Percentiles rank a stretch among this genome's conserved stretches.
phyloP scores from a whole-genome alignment of 164 flowering plant genomes.

The Protea cynaroides region DNA sequence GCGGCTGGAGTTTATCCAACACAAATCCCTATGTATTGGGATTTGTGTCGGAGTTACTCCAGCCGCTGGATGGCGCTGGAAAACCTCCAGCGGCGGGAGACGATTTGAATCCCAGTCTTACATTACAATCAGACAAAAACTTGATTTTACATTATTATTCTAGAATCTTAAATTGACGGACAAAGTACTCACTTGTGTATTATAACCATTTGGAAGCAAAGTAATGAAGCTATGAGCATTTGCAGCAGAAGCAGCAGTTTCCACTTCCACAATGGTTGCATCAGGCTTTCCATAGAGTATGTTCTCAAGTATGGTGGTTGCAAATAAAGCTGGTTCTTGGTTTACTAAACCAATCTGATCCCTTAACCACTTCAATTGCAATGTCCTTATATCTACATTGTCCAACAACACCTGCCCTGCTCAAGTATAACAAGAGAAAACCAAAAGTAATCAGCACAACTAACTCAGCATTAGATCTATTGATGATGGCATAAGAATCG shows the following conservation, averaged over 20 bases:
- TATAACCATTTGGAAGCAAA: constrained; percentile 81
- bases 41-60: no score
- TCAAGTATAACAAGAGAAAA: neutral
- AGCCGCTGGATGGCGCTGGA: no score
- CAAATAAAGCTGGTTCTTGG: constrained; percentile 97
- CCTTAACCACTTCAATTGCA: constrained; percentile 77
- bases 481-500: no score
- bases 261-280: constrained; percentile 80
- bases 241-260: constrained; percentile 86
- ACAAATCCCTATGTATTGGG: no score
- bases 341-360: constrained; percentile 94
- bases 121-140: no score
- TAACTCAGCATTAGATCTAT: neutral
- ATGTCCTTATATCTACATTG: constrained; percentile 67
- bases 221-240: constrained; percentile 92
- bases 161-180: no score
- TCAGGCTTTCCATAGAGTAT: constrained; percentile 90
- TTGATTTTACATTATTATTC: neutral
- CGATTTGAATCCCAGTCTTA: no score
- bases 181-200: constrained; percentile 61
- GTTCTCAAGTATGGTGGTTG: constrained; percentile 88
- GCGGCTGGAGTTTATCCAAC: no score
- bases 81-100: no score
- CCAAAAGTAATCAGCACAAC: neutral
- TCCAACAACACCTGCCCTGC: constrained; percentile 85